These are phyloP conservation scores for Diaporthe nobilis DNA, from an alignment of 2,329 filamentous ascomycete species.

Conservation along the genomic window DNA sequence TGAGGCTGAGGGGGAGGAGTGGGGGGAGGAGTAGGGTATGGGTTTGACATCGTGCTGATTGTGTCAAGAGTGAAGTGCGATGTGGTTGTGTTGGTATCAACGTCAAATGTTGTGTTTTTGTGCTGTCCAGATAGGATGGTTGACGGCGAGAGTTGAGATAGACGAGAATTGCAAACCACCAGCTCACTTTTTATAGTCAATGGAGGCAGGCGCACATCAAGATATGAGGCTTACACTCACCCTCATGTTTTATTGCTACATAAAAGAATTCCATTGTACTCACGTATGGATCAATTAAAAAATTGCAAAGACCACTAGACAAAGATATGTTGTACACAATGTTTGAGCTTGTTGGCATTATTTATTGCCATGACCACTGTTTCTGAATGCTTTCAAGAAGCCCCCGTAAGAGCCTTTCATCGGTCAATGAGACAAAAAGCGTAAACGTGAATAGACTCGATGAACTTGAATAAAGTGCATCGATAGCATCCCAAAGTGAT, in stretches of 20 bases:
- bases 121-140: neutral
- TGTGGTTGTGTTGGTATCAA: neutral
- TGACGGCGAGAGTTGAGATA: too few relatives aligned
- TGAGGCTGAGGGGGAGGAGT: neutral
- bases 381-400: neutral
- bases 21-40: neutral
- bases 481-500: too few relatives aligned
- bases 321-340: neutral
- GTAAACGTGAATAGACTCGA: neutral
- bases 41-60: neutral
- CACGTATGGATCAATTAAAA: too few relatives aligned
- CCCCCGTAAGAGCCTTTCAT: rapidly evolving
- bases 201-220: neutral
- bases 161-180: neutral
- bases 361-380: neutral
- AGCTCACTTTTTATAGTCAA: neutral
- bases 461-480: neutral
- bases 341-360: too few relatives aligned
- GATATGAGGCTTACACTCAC: neutral
- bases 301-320: neutral
- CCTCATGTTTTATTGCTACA: too few relatives aligned
- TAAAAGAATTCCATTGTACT: neutral
- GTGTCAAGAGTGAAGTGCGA: neutral
- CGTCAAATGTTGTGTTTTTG: neutral
- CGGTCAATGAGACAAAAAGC: neutral